Conservation (phyloP, 208 protist genomes). For the Leishmania lainsoni region DNA sequence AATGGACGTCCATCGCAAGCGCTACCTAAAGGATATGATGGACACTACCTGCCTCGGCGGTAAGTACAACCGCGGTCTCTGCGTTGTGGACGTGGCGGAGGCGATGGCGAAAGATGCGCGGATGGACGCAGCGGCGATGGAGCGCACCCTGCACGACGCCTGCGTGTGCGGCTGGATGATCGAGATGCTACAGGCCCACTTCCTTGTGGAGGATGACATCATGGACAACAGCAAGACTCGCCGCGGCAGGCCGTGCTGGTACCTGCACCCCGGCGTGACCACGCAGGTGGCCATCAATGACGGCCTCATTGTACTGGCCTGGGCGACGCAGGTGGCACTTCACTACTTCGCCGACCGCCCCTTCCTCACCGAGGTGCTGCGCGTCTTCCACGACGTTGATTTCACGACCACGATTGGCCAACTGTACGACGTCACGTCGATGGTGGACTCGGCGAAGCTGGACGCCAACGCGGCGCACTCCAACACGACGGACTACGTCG, state of each 20-base stretch:
- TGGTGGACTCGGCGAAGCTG: slow-evolving; percentile 91
- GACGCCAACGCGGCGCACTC: slow-evolving; percentile 67
- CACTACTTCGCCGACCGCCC: slow-evolving; percentile 89
- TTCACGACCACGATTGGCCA: slow-evolving; percentile 96
- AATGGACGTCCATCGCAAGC: slow-evolving; percentile 73
- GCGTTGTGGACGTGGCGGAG: slow-evolving; percentile 79
- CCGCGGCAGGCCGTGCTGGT: slow-evolving; percentile 96
- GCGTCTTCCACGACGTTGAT: slow-evolving; percentile 92
- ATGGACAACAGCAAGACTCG: slow-evolving; percentile 96
- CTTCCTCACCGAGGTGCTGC: slow-evolving; percentile 89
- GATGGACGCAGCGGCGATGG: slow-evolving; percentile 49
- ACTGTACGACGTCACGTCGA: slow-evolving; percentile 94
- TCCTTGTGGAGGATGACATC: slow-evolving; percentile 98
- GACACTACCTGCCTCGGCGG: slow-evolving; percentile 85
- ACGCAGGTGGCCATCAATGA: slow-evolving; percentile 96
- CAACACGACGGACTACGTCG: slow-evolving; percentile 78
- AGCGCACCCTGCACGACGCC: slow-evolving; percentile 81
- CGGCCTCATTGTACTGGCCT: slow-evolving; percentile 93
- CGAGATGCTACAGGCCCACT: slow-evolving; percentile 96
- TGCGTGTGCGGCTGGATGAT: slow-evolving; percentile 95
- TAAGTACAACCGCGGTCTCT: slow-evolving; percentile 92
- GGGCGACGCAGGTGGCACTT: slow-evolving; percentile 91
- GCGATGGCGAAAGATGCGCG: slow-evolving; percentile 51
- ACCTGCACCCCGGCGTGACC: slow-evolving; percentile 89
- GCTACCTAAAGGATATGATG: slow-evolving; percentile 86